Evolutionary conservation across 495 filamentous ascomycete genomes (phyloP), one percentile per base, ranked within the genome.

Genomic region (Talaromyces ruber): DNA sequence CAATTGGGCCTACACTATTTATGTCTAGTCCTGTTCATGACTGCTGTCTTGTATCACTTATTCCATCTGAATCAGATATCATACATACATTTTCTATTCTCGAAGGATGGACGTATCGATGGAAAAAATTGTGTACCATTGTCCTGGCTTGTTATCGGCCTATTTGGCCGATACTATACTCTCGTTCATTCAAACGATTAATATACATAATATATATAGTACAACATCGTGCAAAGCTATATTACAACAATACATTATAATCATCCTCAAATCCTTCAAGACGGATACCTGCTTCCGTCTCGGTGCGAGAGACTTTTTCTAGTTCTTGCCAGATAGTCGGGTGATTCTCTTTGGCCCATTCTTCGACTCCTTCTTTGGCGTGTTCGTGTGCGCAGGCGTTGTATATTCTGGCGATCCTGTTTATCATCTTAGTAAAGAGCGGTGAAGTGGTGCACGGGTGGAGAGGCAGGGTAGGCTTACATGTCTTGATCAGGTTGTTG

Each of bases 381-480:
- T 80, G 77, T 30, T 80, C 66, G 21, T 81, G 80, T 0, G 81
- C 84, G 4, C 88, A 79, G 1, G 84, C 86, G 65, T 92, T 93
- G 68, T 88, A 92, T 60, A 92, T 80, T 11, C 85, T 78, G 16
- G 85, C 88, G 52, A 93, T 73, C 29, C 89, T 92, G 51, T 21
- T 11, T 63, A 43, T 14, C 60, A 30, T 37, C n/a, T 25, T 9
- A 34, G 18, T 32, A 26, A 11, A 43, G 25, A 34, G 51, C 29
- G 37, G 22, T 22, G 5, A 50, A 18, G 62, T 55, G 37, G 21
- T n/a, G n/a, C n/a, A 21, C 5, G 24, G 16, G 25, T 26, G 16
- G 45, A 30, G 34, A 25, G 32, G 7, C 37, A 12, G 63, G 56
- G 37, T 61, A 58, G 43, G 86, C 91, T 84, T 74, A 96, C 92